Base-by-base conservation (phyloP, 805 yeast genomes). In the Wickerhamomyces kurtzmanii region DNA sequence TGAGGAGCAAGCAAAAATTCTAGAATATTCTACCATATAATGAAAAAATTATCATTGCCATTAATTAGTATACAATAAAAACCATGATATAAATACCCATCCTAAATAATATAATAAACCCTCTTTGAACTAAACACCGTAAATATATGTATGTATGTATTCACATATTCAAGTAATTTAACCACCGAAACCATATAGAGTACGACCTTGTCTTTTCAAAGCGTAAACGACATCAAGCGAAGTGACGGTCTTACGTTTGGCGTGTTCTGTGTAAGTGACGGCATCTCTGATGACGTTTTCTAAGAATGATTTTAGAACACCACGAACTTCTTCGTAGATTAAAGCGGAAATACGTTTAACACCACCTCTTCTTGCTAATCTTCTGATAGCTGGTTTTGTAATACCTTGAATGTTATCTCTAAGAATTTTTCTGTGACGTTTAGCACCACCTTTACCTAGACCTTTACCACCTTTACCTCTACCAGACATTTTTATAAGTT, bases 401-500 rank as follows among this genome's bases (percentile, higher is more conserved):
- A 89, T 89, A 75, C 98, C 98, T 71, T 87, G 96, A 50, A 91
- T 89, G 89, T 89, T 91, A 67, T 91, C 98, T 76, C 97, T 87
- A 47, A 87, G 75, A 68, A 89, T 84, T 84, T 87, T 87, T 79
- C 97, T 85, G 86, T 89, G 98, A 70, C 98, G 86, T 80, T 89
- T 89, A 55, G 98, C 98, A 73, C 98, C 98, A 71, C 96, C 97
- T 73, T 91, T 91, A 59, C 98, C 98, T 55, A 91, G 76, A 71
- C 98, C 98, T 83, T 91, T 91, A 60, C 97, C 98, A 61, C 97
- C 97, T 85, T 91, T 89, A 59, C 98, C 98, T 77, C 96, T 87
- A 65, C 97, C 96, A 62, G 96, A 85, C 96, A 86, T 86, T 58
- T 43, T 71, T n/a, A n/a, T n/a, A n/a, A n/a, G n/a, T n/a, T n/a